These are phyloP conservation scores for Solanum chiquidenum DNA, from an alignment of 257 asterid species.

Conservation along the genomic window DNA sequence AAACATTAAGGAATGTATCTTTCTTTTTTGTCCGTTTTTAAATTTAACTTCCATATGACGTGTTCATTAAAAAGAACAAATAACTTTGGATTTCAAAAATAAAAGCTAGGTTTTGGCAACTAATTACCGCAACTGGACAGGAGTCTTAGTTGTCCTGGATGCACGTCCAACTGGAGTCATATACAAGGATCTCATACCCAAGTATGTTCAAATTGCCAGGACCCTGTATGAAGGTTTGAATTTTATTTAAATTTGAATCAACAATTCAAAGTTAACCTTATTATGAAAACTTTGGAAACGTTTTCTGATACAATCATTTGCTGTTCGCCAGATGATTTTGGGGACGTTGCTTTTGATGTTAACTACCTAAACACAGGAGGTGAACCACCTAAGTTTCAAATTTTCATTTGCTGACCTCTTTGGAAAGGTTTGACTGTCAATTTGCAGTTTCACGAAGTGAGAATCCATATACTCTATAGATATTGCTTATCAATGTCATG, in stretches of 20 bases:
- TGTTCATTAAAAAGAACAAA: too few relatives aligned
- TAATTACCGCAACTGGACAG: conserved; percentile 13
- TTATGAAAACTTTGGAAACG: not conserved
- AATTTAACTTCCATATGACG: not conserved
- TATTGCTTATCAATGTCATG: not conserved
- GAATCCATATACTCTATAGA: not conserved
- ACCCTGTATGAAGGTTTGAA: conserved; percentile 76
- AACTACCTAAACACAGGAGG: conserved; percentile 76
- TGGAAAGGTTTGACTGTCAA: conserved; percentile 4
- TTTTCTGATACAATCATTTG: not conserved
- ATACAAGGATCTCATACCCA: conserved; percentile 69
- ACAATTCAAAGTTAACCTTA: not conserved
- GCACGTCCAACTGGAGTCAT: conserved; percentile 83
- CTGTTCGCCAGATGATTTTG: conserved; percentile 64
- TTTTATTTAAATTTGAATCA: not conserved
- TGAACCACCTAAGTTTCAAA: conserved; percentile 36
- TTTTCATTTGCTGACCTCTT: conserved; percentile 63
- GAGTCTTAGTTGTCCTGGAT: conserved; percentile 83
- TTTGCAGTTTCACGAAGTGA: not conserved
- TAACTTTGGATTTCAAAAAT: not conserved
- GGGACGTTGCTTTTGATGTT: conserved; percentile 68
- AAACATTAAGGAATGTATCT: not conserved
- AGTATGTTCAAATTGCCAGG: conserved; percentile 56
- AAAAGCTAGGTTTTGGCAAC: not conserved
- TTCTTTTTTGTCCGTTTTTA: too few relatives aligned